A percentile compares a stretch with the other conserved stretches of the same genome.
Conservation (phyloP, 1,284 basidiomycete species). For the Taiwanofungus camphoratus region DNA sequence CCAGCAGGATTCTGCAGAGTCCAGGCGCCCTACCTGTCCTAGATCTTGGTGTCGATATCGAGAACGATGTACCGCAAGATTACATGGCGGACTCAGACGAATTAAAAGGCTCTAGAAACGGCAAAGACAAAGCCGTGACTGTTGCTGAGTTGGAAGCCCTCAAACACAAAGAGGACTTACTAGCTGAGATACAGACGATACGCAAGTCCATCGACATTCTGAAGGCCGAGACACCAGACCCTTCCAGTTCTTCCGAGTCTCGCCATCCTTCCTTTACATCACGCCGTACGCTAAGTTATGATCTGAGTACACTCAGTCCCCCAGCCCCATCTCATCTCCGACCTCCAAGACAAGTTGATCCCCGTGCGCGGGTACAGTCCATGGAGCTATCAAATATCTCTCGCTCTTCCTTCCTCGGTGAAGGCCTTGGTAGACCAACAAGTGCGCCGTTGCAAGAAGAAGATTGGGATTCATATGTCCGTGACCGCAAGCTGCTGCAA, state of each 20-base stretch:
- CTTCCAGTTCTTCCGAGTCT: conserved; percentile 50
- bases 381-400: conserved; percentile 63
- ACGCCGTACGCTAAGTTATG: conserved; percentile 60
- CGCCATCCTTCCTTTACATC: conserved; percentile 64
- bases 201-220: conserved; percentile 71
- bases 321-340: conserved; percentile 49
- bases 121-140: conserved; percentile 30
- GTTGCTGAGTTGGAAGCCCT: conserved; percentile 50
- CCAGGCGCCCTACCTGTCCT: conserved; percentile 62
- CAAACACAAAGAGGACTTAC: conserved; percentile 61
- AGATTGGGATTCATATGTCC: conserved; percentile 75
- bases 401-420: conserved; percentile 37
- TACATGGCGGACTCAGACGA: conserved; percentile 40
- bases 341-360: conserved; percentile 59
- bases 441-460: conserved; percentile 64
- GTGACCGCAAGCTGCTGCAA: conserved; percentile 73
- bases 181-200: conserved; percentile 73
- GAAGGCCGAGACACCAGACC: conserved; percentile 57
- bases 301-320: conserved; percentile 45
- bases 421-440: conserved; percentile 59
- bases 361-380: conserved; percentile 60
- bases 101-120: conserved; percentile 22
- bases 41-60: conserved; percentile 67
- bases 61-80: conserved; percentile 63
- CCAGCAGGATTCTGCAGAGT: conserved; percentile 39